Percentiles rank a stretch among this genome's conserved stretches.
These are phyloP conservation scores for Murraya koenigii DNA, from an alignment of 345 rosid species.

Conservation along the genomic window DNA sequence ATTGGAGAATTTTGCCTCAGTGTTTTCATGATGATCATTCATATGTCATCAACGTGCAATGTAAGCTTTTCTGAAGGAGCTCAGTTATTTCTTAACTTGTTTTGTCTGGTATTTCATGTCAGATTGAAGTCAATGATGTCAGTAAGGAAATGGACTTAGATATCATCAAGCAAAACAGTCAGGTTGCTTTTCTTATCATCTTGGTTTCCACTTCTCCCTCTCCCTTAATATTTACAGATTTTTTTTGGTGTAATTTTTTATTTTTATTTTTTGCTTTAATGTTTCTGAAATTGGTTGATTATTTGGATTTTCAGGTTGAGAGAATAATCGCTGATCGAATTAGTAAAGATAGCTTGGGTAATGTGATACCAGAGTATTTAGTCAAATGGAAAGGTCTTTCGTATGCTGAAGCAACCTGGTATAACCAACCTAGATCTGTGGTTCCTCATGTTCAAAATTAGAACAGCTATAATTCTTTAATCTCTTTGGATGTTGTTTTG, in stretches of 20 bases:
- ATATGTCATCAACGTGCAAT: background rate
- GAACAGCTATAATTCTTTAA: background rate
- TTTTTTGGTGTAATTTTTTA: background rate
- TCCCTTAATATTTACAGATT: background rate
- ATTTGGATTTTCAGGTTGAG: conserved; percentile 65
- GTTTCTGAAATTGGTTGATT: conserved; percentile 19
- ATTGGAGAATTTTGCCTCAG: background rate
- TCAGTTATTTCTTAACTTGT: background rate
- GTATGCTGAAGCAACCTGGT: conserved; percentile 99
- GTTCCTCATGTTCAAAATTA: background rate
- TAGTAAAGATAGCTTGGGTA: conserved; percentile 61
- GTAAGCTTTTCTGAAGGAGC: background rate
- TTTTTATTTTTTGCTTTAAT: background rate
- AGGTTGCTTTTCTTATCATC: conserved; percentile 46
- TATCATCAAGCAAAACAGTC: conserved; percentile 92
- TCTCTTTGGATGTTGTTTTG: background rate
- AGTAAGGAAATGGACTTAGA: conserved; percentile 99
- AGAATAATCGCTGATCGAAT: conserved; percentile 88
- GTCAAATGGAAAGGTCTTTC: conserved; percentile 99
- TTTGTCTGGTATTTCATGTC: conserved; percentile 20
- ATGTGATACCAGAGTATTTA: conserved; percentile 84
- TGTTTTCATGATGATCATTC: background rate
- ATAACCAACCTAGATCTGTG: conserved; percentile 20
- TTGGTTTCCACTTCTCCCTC: conserved; percentile 1
- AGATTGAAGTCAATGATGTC: conserved; percentile 98